Percentiles rank a stretch among this genome's conserved stretches.
Evolutionary conservation across 495 filamentous ascomycete species (phyloP).

Genomic region (Barbatosphaeria neglecta): DNA sequence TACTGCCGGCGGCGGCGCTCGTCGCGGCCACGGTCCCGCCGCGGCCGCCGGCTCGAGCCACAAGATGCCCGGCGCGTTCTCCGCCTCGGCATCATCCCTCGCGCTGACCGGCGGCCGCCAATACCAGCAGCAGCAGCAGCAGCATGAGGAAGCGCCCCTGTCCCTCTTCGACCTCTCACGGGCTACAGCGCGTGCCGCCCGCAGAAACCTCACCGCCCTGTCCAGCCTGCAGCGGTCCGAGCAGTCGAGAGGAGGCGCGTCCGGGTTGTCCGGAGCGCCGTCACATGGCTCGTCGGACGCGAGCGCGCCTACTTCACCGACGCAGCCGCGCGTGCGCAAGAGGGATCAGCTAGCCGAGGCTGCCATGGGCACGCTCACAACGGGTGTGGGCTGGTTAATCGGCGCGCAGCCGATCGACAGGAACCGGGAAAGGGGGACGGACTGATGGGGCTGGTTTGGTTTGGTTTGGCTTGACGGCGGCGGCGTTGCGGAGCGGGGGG

Average conservation of each 20-base stretch:
- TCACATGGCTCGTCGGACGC: too few relatives aligned
- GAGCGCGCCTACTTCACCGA: too few relatives aligned
- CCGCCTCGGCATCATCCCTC: too few relatives aligned
- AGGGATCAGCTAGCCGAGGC: conserved; percentile 73
- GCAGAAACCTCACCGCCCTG: conserved; percentile 35
- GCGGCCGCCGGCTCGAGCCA: too few relatives aligned
- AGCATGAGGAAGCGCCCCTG: conserved; percentile 71
- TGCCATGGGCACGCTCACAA: conserved; percentile 58
- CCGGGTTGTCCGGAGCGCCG: conserved; percentile 10
- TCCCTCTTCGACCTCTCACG: conserved; percentile 86
- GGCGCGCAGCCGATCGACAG: conserved; percentile 49
- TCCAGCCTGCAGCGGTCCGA: conserved; percentile 24
- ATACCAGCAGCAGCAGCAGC: conserved; percentile 6
- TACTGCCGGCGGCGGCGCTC: not conserved
- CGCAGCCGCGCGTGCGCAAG: conserved; percentile 50
- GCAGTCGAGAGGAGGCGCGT: conserved; percentile 13
- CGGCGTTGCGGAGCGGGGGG: not conserved
- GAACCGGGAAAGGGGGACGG: conserved; percentile 1
- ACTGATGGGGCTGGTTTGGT: too few relatives aligned
- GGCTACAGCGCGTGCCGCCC: conserved; percentile 62
- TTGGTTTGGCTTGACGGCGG: too few relatives aligned
- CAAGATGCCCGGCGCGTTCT: conserved; percentile 64
- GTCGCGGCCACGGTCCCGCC: too few relatives aligned
- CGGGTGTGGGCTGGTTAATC: conserved; percentile 78
- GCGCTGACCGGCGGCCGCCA: not conserved